Percentiles rank a stretch among this genome's conserved stretches.
phyloP scores from a whole-genome alignment of 2,329 filamentous ascomycete species.

The Aureobasidium sp. region DNA sequence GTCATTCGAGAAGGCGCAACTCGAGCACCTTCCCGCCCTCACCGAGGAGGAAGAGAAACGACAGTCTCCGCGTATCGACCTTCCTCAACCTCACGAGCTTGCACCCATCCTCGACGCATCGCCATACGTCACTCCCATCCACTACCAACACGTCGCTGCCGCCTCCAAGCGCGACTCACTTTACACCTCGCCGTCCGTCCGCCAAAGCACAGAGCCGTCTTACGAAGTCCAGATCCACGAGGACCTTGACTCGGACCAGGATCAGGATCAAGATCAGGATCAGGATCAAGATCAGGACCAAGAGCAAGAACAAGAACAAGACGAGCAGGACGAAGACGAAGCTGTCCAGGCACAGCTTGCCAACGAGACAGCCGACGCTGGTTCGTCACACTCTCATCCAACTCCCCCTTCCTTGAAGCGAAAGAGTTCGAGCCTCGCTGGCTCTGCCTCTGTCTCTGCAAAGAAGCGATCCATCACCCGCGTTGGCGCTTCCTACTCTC shows the following conservation, averaged over 20 bases:
- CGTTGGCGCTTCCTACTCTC: background rate
- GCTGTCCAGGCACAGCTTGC: constrained; percentile 12
- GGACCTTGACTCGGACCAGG: background rate
- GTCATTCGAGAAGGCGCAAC: constrained; percentile 7
- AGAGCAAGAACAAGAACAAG: background rate
- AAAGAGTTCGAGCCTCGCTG: background rate
- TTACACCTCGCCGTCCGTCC: background rate
- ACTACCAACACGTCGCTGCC: background rate
- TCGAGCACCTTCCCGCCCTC: background rate
- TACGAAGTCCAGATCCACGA: background rate
- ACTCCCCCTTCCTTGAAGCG: background rate
- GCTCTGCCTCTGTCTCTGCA: background rate
- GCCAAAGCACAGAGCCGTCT: background rate
- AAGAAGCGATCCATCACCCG: background rate
- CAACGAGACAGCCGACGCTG: constrained; percentile 3
- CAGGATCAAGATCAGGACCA: too few species aligned
- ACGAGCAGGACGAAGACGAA: background rate
- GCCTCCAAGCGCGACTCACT: background rate
- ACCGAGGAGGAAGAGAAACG: background rate
- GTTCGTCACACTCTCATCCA: constrained; percentile 9
- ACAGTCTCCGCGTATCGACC: background rate
- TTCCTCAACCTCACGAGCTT: background rate
- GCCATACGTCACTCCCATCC: constrained; percentile 5
- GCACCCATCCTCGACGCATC: constrained; percentile 11
- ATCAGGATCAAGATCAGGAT: background rate